Conservation (phyloP, 2,329 filamentous ascomycete genomes). For the Epichloe glyceriae region DNA sequence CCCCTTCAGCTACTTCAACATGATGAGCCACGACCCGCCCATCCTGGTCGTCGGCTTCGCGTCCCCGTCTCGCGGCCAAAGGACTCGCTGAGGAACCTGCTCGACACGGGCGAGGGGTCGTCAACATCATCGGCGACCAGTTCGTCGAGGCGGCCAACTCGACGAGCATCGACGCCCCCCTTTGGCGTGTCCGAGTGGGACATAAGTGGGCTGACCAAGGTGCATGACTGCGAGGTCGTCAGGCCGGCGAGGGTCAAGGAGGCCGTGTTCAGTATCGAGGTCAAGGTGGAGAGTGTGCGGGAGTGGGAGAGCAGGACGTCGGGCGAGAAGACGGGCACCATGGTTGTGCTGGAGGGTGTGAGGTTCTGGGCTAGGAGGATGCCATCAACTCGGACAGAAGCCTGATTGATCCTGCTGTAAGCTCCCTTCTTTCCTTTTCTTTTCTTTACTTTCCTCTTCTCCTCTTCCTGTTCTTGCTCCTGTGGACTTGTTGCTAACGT, state of each 20-base stretch:
- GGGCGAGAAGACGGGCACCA: constrained; percentile 60
- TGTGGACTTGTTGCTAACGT: background rate
- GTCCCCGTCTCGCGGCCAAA: constrained; percentile 44
- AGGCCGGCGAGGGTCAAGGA: constrained; percentile 64
- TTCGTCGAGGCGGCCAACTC: constrained; percentile 81
- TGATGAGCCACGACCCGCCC: constrained; percentile 77
- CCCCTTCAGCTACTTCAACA: constrained; percentile 81
- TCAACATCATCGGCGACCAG: constrained; percentile 79
- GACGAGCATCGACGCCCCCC: constrained; percentile 67
- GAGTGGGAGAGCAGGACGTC: constrained; percentile 68
- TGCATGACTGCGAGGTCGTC: constrained; percentile 44
- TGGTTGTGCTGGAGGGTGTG: constrained; percentile 71
- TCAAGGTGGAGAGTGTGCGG: constrained; percentile 56
- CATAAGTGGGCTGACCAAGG: constrained; percentile 59
- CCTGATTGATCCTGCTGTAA: constrained; percentile 56
- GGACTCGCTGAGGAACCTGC: constrained; percentile 65
- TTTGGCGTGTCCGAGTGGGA: constrained; percentile 69
- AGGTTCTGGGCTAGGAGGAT: constrained; percentile 86
- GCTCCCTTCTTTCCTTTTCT: constrained; percentile 13
- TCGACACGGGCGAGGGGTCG: constrained; percentile 61
- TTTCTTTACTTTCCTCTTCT: constrained; percentile 8
- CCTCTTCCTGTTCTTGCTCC: background rate
- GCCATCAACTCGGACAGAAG: constrained; percentile 68
- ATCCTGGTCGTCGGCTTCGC: constrained; percentile 55
- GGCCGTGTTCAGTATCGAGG: constrained; percentile 73